Evolutionary conservation across 148 eudicot species (phyloP).

Genomic region (Rhododendron williamsianum): DNA sequence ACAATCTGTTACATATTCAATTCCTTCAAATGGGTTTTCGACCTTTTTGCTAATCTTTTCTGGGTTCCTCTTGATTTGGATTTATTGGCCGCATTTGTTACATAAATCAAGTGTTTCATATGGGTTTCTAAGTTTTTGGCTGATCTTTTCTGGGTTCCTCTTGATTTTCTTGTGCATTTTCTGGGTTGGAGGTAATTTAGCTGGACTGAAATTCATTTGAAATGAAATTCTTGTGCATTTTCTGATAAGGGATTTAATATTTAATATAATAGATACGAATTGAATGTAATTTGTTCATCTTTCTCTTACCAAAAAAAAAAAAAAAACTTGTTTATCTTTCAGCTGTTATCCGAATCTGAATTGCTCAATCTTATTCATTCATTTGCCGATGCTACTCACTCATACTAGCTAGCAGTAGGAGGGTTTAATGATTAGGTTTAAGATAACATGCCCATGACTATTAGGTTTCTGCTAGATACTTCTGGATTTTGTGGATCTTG

Average conservation of each 20-base stretch:
- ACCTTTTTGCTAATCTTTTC: not conserved
- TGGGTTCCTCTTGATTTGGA: not conserved
- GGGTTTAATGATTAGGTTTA: not conserved
- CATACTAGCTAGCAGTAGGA: not conserved
- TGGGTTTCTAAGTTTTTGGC: not conserved
- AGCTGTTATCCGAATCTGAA: not conserved
- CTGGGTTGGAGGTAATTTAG: conserved; percentile 6
- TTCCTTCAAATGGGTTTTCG: conserved; percentile 1
- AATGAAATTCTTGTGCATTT: not conserved
- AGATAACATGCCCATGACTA: not conserved
- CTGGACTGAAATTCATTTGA: not conserved
- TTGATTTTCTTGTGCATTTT: not conserved
- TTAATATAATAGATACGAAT: not conserved
- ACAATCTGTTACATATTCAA: not conserved
- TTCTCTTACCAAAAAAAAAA: not conserved
- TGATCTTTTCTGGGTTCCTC: not conserved
- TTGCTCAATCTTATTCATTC: not conserved
- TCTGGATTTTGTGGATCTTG: conserved; percentile 9
- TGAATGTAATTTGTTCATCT: not conserved
- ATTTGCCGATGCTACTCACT: not conserved
- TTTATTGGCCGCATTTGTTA: not conserved
- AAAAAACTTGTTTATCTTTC: not conserved
- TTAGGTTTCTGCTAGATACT: not conserved
- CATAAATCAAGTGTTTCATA: not conserved
- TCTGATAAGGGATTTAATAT: not conserved